These are phyloP conservation scores for Lyophyllum semitale DNA, from an alignment of 768 basidiomycete genomes.

Conservation along the genomic window DNA sequence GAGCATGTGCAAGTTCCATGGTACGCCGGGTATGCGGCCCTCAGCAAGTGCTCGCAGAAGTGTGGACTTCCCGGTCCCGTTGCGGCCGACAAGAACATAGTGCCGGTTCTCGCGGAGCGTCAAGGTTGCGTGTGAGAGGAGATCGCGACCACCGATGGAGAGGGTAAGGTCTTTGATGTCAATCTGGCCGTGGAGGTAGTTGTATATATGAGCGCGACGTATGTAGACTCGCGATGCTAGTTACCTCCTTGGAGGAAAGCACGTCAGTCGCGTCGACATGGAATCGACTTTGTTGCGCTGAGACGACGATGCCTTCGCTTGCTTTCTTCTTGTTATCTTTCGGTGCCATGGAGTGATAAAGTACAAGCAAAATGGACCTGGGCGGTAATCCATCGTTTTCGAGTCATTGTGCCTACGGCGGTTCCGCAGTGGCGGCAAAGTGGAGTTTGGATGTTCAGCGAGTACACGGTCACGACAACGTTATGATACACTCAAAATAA, in stretches of 20 bases:
- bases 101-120: constrained; percentile 49
- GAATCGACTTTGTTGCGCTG: constrained; percentile 50
- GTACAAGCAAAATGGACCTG: too few species aligned
- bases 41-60: constrained; percentile 44
- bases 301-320: constrained; percentile 32
- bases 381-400: too few species aligned
- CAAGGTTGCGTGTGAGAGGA: constrained; percentile 54
- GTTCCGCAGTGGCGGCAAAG: neutral
- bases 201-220: neutral
- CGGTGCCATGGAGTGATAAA: constrained; percentile 10
- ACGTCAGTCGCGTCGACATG: constrained; percentile 48
- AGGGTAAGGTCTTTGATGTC: constrained; percentile 58
- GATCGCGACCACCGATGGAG: constrained; percentile 49
- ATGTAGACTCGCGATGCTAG: neutral
- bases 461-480: neutral
- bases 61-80: constrained; percentile 56
- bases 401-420: neutral
- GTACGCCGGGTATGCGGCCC: constrained; percentile 49
- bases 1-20: constrained; percentile 40
- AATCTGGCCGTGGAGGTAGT: constrained; percentile 25
- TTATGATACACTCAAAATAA: neutral
- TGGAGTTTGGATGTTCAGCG: too few species aligned
- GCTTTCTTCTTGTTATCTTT: constrained; percentile 13
- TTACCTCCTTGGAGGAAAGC: constrained; percentile 21
- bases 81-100: constrained; percentile 58